A percentile compares a stretch with the other conserved stretches of the same genome.
These are phyloP conservation scores for Debaryomyces castellii DNA, from an alignment of 805 yeast species.

Conservation along the genomic window DNA sequence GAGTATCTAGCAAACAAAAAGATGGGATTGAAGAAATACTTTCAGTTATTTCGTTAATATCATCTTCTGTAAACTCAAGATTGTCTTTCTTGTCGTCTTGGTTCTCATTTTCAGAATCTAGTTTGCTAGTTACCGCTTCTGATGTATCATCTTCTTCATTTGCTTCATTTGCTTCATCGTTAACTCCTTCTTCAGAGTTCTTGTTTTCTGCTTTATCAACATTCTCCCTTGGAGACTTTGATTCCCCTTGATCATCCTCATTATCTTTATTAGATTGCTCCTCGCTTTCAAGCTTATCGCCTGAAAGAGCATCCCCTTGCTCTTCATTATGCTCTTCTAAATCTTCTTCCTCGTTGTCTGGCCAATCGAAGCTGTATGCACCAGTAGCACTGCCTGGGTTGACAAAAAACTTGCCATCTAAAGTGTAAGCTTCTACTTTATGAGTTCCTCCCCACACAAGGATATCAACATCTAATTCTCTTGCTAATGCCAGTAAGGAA, in stretches of 20 bases:
- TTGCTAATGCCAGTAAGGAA: slow-evolving; percentile 74
- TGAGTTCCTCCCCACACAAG: slow-evolving; percentile 93
- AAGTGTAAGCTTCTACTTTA: slow-evolving; percentile 86
- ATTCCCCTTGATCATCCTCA: slow-evolving; percentile 23
- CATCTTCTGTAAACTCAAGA: slow-evolving; percentile 13
- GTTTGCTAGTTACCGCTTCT: neutral
- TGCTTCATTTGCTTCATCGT: slow-evolving; percentile 10
- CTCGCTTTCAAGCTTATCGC: slow-evolving; percentile 26
- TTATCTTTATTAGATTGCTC: slow-evolving; percentile 26
- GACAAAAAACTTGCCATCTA: slow-evolving; percentile 91
- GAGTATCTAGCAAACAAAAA: slow-evolving; percentile 86
- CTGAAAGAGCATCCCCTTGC: slow-evolving; percentile 44
- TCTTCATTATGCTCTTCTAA: slow-evolving; percentile 25
- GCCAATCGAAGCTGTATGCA: slow-evolving; percentile 65
- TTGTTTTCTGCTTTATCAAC: slow-evolving; percentile 8
- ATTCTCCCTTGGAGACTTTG: slow-evolving; percentile 18
- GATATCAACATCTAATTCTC: slow-evolving; percentile 90
- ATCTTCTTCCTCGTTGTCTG: slow-evolving; percentile 53
- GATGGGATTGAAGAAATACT: slow-evolving; percentile 59
- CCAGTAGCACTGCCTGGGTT: slow-evolving; percentile 98
- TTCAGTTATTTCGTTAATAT: slow-evolving; percentile 18
- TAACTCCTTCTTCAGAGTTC: slow-evolving; percentile 9
- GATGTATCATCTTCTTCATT: slow-evolving; percentile 5
- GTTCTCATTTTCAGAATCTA: slow-evolving; percentile 17
- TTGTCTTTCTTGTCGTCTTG: slow-evolving; percentile 4